A percentile compares a stretch with the other conserved stretches of the same genome.
Evolutionary conservation across 768 basidiomycete genomes (phyloP).

Genomic region (Lactarius evosmus): DNA sequence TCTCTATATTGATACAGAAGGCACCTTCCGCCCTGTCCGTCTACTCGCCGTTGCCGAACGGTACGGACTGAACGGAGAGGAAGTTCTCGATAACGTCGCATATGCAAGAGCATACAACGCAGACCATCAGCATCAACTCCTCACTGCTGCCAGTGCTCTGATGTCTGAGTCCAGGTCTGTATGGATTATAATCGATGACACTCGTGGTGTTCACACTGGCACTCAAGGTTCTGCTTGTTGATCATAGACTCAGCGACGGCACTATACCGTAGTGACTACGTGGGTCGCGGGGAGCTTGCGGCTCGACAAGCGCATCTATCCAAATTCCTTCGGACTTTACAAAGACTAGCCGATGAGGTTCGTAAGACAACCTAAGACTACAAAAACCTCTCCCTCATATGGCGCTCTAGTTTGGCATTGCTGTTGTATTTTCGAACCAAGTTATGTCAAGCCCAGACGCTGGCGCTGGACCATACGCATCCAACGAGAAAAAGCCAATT

Average conservation of each 20-base stretch:
- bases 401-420: conserved; percentile 83
- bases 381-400: conserved; percentile 20
- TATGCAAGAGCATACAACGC: conserved; percentile 99
- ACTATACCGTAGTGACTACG: conserved; percentile 93
- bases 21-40: conserved; percentile 96
- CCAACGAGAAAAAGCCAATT: conserved; percentile 96
- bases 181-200: neutral
- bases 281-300: conserved; percentile 90
- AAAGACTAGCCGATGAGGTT: conserved; percentile 95
- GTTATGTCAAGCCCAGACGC: conserved; percentile 99
- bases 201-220: conserved; percentile 30
- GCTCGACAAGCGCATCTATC: conserved; percentile 95
- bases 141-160: conserved; percentile 92
- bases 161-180: conserved; percentile 96
- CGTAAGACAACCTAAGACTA: conserved; percentile 26
- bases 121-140: conserved; percentile 88
- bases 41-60: conserved; percentile 93
- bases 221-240: conserved; percentile 83
- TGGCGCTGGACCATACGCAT: conserved; percentile 80
- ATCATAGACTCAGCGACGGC: conserved; percentile 97
- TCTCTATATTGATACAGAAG: conserved; percentile 98
- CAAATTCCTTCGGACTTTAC: conserved; percentile 89
- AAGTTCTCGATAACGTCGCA: conserved; percentile 96
- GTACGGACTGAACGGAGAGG: conserved; percentile 95
- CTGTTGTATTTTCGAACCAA: conserved; percentile 96